Base-by-base conservation (phyloP, 129 eudicot genomes). In the Chrysanthemum makinoi region DNA sequence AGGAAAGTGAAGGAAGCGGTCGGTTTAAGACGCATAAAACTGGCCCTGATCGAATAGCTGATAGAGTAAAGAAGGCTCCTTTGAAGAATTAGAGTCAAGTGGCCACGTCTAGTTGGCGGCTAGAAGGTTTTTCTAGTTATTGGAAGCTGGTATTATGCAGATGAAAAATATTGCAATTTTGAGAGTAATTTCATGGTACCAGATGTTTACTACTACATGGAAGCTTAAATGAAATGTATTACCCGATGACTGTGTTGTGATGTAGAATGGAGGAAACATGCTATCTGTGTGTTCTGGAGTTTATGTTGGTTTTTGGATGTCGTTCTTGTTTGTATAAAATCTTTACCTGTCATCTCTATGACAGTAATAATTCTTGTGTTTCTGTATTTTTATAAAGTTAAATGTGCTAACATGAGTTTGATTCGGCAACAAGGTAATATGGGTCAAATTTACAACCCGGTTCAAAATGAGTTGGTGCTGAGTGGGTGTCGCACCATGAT, bases 41-140 rank as follows among this genome's bases (percentile, higher is more conserved):
- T 33, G 99, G 84, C n/a, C 96, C 96, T 46, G 83, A 89, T 66
- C 85, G 97, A 49, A 90, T 94, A 80, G 84, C 96, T 18, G 99
- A 94, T 80, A 80, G 99, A 86, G 96, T 78, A 74, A 94, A 94
- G 90, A 94, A 94, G 82, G 99, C 99, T 68, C 99, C 99, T 14
- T 81, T 94, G 64, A 94, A 92, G 84, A 77, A 65, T 6, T 88
- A 86, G 75, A 33, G 43, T 56, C 61, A 59, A 43, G 22, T 10
- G 62, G 55, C 59, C 46, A 58, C 35, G 3, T 57, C 15, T 57
- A 57, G 14, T 57, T 57, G 62, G 62, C 6, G 6, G 24, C 65
- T 26, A 61, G 22, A 4, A 12, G 39, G 72, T 60, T 46, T 72
- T 47, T 11, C 19, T 33, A 33, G 68, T 59, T 43, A 24, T 47